Base-by-base conservation (phyloP, 106 monocot species). In the Posidonia australis region DNA sequence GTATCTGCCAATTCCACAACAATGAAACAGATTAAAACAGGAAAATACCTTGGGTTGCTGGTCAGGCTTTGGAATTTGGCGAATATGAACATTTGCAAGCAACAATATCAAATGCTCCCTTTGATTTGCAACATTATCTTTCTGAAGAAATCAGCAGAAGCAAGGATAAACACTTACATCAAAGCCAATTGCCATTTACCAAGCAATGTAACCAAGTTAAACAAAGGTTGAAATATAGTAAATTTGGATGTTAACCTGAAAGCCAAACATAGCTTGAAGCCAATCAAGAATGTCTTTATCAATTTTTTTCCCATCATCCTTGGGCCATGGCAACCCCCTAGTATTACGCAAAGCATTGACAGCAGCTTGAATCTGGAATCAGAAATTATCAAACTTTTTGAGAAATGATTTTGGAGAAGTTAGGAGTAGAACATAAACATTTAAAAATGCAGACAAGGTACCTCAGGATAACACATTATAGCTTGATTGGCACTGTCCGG, bases 21-120 rank as follows among this genome's bases (percentile, higher is more conserved):
- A 49, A 49, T 36, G 7, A 4, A 36, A 36, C 2, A 36, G 7
- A 57, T 25, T 24, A 26, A 57, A 25, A 9, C 14, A 5, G 51
- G 17, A 30, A 52, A 9, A 32, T 74, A 96, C 96, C 96, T 87
- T 98, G 0, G 81, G 79, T 58, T 83, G 90, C 49, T 82, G 82
- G 28, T 91, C 98, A 72, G 87, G 69, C 69, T 79, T 85, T 25
- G 75, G 80, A 66, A 74, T 48, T 60, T 80, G 75, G 9, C 98
- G 84, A 54, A 98, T 91, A 65, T 98, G 98, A 26, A 98, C 84
- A 78, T 98, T 98, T 9, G 98, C 98, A 58, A 98, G 91, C 32
- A 98, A 51, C 41, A 98, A 68, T 56, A 98, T 91, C 44, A 98
- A 46, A 79, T 98, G 91, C 51, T 98, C 98, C 63, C 98, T 81